Evolutionary conservation across 306 rosid species (phyloP), one percentile per base, ranked within the genome.

Genomic region (Ochetophila trinervis): DNA sequence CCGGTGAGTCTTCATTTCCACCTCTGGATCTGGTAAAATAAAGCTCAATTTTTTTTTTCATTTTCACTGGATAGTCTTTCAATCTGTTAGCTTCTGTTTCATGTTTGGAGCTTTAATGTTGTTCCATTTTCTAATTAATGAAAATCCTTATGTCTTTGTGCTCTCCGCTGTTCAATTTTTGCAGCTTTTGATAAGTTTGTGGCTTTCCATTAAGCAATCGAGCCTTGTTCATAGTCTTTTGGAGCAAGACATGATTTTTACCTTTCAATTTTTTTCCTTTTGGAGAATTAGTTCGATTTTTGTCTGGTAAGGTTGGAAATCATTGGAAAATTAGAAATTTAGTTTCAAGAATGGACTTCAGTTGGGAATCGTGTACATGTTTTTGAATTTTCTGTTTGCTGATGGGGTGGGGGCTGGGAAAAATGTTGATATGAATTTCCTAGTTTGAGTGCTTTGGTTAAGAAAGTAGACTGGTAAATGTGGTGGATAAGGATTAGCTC

Each of bases 251-350:
- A n/a, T n/a, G n/a, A n/a, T 35, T 1, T 35, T 37, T 22, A 4
- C 67, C 56, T 49, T 54, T n/a, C n/a, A n/a, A n/a, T 13, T 2
- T 21, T 56, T 68, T n/a, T 8, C 13, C n/a, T 18, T 45, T 54
- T 9, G 55, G 32, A 27, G 3, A 27, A 36, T 13, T 11, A 21
- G 9, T 24, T 17, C 18, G 51, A 23, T 56, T 67, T n/a, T 0
- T 55, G 44, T 32, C 54, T 54, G 66, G 14, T 53, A 58, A 57
- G 59, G 53, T 57, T 78, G 34, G 60, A 1, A 56, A 36, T 27
- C 32, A 27, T 10, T 69, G 56, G 53, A 19, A 18, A 34, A 24
- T 66, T 61, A 50, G 51, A 50, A 34, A 22, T 52, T 67, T 42
- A 24, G 15, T 60, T 74, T 37, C 32, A 16, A 17, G 54, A 21